Conservation (phyloP, 805 yeast genomes). For the Sungouiozyma intestinalis region DNA sequence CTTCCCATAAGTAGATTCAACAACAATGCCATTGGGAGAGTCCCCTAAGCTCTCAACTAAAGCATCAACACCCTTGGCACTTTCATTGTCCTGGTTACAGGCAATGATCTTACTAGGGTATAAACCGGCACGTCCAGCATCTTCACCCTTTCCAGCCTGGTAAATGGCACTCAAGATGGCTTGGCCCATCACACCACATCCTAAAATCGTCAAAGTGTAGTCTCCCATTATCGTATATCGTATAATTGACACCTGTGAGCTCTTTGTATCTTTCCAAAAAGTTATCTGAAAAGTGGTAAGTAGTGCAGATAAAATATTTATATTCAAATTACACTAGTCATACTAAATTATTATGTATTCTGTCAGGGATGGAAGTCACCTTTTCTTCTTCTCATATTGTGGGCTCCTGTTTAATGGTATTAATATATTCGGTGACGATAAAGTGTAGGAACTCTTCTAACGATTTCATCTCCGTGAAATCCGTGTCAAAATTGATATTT, state of each 20-base stretch:
- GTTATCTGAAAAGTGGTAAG: too few species aligned
- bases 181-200: slow-evolving; percentile 94
- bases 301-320: too few species aligned
- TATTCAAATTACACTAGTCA: too few species aligned
- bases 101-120: slow-evolving; percentile 67
- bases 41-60: slow-evolving; percentile 38
- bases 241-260: too few species aligned
- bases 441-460: slow-evolving; percentile 28
- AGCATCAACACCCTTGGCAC: slow-evolving; percentile 40
- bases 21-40: slow-evolving; percentile 34
- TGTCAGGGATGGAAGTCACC: too few species aligned
- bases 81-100: slow-evolving; percentile 42
- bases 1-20: slow-evolving; percentile 42
- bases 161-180: slow-evolving; percentile 69
- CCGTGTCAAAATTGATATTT: slow-evolving; percentile 15
- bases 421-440: slow-evolving; percentile 21
- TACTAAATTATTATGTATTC: too few species aligned
- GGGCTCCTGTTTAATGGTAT: too few species aligned
- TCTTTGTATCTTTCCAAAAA: too few species aligned
- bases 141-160: slow-evolving; percentile 21
- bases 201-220: slow-evolving; percentile 68
- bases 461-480: slow-evolving; percentile 26
- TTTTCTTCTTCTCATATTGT: too few species aligned
- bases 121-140: slow-evolving; percentile 26
- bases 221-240: slow-evolving; percentile 19